Percentiles rank a stretch among this genome's conserved stretches.
Evolutionary conservation across 805 yeast genomes (phyloP).

Genomic region (Candida vaughaniae): DNA sequence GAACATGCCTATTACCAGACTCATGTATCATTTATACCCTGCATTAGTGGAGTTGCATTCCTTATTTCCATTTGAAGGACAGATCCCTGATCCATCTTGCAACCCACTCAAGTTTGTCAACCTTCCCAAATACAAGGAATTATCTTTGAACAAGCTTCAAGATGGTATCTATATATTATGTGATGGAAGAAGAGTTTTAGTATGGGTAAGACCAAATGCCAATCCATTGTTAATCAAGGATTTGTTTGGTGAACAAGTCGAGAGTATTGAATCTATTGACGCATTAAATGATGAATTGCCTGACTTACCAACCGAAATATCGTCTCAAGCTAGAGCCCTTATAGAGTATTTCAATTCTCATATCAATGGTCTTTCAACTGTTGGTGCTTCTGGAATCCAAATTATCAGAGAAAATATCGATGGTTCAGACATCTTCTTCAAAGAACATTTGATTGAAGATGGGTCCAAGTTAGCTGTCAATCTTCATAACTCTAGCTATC

Average conservation of each 20-base stretch:
- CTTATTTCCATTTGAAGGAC: conserved; percentile 54
- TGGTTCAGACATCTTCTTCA: conserved; percentile 51
- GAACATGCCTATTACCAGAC: conserved; percentile 52
- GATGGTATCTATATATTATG: conserved; percentile 81
- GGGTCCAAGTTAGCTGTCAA: conserved; percentile 34
- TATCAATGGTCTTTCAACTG: conserved; percentile 26
- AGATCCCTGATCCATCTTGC: conserved; percentile 23
- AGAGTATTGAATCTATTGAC: conserved; percentile 45
- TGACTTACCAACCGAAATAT: conserved; percentile 63
- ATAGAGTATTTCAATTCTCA: conserved; percentile 49
- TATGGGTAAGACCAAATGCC: conserved; percentile 72
- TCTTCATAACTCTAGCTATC: conserved; percentile 48
- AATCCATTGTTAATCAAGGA: conserved; percentile 68
- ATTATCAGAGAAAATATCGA: conserved; percentile 67
- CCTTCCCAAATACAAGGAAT: conserved; percentile 51
- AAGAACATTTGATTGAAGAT: conserved; percentile 73
- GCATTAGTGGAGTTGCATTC: conserved; percentile 72
- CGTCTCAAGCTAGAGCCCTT: conserved; percentile 63
- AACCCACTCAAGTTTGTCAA: conserved; percentile 44
- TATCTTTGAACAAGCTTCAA: conserved; percentile 42
- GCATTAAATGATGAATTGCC: conserved; percentile 64
- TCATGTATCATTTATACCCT: conserved; percentile 75
- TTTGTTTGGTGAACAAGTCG: conserved; percentile 60
- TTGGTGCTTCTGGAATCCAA: conserved; percentile 46
- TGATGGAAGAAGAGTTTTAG: conserved; percentile 57